phyloP scores from a whole-genome alignment of 495 filamentous ascomycete genomes.

The Penicillium pulvis region DNA sequence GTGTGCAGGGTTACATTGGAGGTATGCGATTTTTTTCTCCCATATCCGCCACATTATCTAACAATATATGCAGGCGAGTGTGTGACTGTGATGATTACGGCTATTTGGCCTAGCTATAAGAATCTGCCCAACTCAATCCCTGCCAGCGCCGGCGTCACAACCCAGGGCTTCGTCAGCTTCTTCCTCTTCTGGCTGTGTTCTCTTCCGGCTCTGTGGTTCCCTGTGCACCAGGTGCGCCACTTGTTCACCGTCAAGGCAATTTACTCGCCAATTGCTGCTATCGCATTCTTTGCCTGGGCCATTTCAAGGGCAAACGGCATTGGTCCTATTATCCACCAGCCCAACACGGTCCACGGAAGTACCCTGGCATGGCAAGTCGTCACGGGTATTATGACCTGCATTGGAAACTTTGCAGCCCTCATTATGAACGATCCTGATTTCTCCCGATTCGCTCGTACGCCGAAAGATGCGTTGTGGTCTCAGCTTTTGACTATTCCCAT shows the following conservation, averaged over 20 bases:
- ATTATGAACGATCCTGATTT: conserved; percentile 85
- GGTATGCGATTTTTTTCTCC: conserved; percentile 37
- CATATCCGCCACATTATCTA: neutral
- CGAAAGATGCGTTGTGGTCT: conserved; percentile 83
- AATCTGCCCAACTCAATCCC: conserved; percentile 69
- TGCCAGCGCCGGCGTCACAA: conserved; percentile 67
- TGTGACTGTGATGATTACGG: conserved; percentile 76
- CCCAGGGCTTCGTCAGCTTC: conserved; percentile 74
- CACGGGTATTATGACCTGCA: conserved; percentile 81
- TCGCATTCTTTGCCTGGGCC: conserved; percentile 91
- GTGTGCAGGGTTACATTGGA: conserved; percentile 85
- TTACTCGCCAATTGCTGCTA: conserved; percentile 79
- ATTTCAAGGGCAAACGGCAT: conserved; percentile 80
- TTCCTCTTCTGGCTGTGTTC: conserved; percentile 83
- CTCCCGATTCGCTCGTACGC: conserved; percentile 79
- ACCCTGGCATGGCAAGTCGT: conserved; percentile 80
- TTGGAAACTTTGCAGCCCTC: conserved; percentile 91
- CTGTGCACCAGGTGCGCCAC: conserved; percentile 65
- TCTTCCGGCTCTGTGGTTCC: conserved; percentile 81
- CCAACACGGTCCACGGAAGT: conserved; percentile 62
- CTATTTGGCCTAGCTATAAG: conserved; percentile 75
- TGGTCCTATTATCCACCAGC: conserved; percentile 81
- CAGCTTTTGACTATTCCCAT: conserved; percentile 85
- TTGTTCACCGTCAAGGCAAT: conserved; percentile 90
- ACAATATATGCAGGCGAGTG: conserved; percentile 55